Base-by-base conservation (phyloP, 1,284 basidiomycete genomes). In the Uromyces viciae-fabae region DNA sequence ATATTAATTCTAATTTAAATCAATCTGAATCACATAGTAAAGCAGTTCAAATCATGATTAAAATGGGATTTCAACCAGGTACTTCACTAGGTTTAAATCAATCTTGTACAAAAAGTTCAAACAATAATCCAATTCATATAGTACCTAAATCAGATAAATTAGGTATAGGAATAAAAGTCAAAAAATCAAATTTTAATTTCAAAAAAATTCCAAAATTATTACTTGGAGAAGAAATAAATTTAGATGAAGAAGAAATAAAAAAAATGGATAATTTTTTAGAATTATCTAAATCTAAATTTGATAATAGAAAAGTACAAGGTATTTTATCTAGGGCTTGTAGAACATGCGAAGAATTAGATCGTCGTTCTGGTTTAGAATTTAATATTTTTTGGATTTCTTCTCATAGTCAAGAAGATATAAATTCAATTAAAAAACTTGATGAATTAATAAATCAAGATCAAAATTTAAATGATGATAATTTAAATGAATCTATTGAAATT, bases 31-130 rank as follows among this genome's bases (percentile, higher is more conserved):
- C 69, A 31, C 71, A 73, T 54, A 60, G 52, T 28, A 81, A 73
- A 38, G 78, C 78, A 3, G 31, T 74, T 31, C 69, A 74, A 25
- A 81, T 81, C 71, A 81, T 81, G 78, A n/a, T 81, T 4, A 81
- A 81, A 42, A 81, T 81, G 78, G 78, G 78, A 9, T 81, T 74
- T 25, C 54, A 81, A 66, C 78, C 69, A n/a, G 78, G 78, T 14
- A 38, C 15, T 22, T 56, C 69, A 40, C 78, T 81, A 17, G 78
- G 78, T 22, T 9, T 15, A 54, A 43, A 68, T 17, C 31, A 49
- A 15, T 52, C 60, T 28, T n/a, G n/a, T n/a, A n/a, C n/a, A n/a
- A 40, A 74, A 56, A 11, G 14, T 15, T 22, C 64, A 46, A 66
- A 43, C 5, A 73, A 75, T 15, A 36, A 62, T 22, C 73, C 73